Percentiles rank a stretch among this genome's conserved stretches.
phyloP scores from a whole-genome alignment of 306 rosid genomes.

The Betula pendula region DNA sequence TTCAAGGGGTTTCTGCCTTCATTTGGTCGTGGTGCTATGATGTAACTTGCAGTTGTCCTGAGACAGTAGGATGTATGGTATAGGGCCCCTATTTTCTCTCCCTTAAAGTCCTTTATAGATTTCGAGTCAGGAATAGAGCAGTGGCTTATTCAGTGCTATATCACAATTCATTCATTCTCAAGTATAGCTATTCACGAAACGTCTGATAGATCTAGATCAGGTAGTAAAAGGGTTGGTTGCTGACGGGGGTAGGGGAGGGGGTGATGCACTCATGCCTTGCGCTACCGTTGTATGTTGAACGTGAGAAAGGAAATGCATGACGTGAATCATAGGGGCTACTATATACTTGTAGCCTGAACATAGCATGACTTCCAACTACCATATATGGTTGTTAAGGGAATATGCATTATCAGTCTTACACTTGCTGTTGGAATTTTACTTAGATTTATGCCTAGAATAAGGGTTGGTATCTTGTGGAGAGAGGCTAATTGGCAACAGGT shows the following conservation, averaged over 20 bases:
- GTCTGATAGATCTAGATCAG: background rate
- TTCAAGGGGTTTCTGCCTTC: too few relatives aligned
- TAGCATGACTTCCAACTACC: background rate
- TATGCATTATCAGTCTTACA: background rate
- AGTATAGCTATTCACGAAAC: constrained; percentile 3
- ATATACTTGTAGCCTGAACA: background rate
- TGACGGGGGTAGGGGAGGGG: background rate
- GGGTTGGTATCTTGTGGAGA: too few relatives aligned
- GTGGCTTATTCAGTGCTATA: background rate
- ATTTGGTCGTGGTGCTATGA: too few relatives aligned
- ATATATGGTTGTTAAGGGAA: background rate
- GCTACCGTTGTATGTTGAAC: background rate
- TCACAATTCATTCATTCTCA: too few relatives aligned
- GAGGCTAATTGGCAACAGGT: too few relatives aligned
- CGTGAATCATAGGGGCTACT: background rate
- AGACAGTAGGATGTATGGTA: too few relatives aligned
- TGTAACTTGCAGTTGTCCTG: too few relatives aligned
- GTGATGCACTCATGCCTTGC: background rate
- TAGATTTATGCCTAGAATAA: background rate
- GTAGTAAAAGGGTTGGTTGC: background rate
- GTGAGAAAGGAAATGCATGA: background rate
- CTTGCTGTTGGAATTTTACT: background rate
- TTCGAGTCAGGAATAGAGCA: background rate
- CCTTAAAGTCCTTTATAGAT: too few relatives aligned
- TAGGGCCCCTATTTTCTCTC: too few relatives aligned